Evolutionary conservation across 768 basidiomycete species (phyloP).

Genomic region (Tulasnella sp.): DNA sequence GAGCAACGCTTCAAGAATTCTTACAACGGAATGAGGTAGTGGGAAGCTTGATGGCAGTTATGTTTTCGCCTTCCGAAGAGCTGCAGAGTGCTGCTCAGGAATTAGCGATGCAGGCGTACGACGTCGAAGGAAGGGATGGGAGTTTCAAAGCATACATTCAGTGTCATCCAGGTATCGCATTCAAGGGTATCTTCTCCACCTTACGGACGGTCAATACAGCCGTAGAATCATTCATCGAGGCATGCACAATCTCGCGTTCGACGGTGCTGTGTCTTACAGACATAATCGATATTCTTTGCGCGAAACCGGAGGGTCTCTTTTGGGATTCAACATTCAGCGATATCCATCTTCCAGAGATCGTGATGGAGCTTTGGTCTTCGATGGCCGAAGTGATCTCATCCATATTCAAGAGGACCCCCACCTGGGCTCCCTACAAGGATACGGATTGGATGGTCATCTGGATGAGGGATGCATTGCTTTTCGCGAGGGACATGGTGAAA

Average conservation of each 20-base stretch:
- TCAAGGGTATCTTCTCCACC: constrained; percentile 59
- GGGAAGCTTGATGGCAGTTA: constrained; percentile 46
- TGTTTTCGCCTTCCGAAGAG: constrained; percentile 70
- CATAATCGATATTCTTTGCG: constrained; percentile 77
- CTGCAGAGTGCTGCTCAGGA: constrained; percentile 64
- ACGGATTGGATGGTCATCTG: constrained; percentile 80
- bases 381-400: constrained; percentile 70
- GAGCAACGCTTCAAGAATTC: constrained; percentile 37
- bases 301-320: constrained; percentile 55
- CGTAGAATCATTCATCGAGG: constrained; percentile 60
- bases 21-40: constrained; percentile 44
- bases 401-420: constrained; percentile 73
- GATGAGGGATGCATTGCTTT: constrained; percentile 98
- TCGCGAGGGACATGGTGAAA: constrained; percentile 73
- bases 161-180: constrained; percentile 47
- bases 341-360: constrained; percentile 36
- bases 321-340: constrained; percentile 43
- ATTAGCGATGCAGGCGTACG: constrained; percentile 73
- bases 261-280: constrained; percentile 89
- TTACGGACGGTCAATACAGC: constrained; percentile 51
- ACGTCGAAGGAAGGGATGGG: constrained; percentile 78
- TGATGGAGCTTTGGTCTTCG: constrained; percentile 65
- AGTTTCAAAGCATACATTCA: constrained; percentile 70
- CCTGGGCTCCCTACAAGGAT: constrained; percentile 72
- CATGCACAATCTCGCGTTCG: constrained; percentile 75